Percentiles rank a stretch among this genome's conserved stretches.
phyloP scores from a whole-genome alignment of 2,329 filamentous ascomycete species.

The Macroventuria anomochaeta region DNA sequence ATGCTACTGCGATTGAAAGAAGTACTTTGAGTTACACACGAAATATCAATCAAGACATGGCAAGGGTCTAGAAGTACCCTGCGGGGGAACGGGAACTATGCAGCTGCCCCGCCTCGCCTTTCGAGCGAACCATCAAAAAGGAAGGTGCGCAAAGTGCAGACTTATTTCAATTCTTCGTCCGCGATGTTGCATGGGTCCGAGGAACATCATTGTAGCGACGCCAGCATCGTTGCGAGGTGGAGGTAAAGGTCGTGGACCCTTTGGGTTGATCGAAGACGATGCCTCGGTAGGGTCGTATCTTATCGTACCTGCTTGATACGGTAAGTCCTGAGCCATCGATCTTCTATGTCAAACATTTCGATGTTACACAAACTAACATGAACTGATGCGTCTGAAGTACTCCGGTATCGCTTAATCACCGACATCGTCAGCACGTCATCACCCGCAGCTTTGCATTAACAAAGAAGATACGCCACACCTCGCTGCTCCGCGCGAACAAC shows the following conservation, averaged over 20 bases:
- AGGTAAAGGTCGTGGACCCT: too few species aligned
- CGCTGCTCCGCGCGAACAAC: too few species aligned
- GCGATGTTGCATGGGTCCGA: too few species aligned
- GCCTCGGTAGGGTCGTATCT: not conserved
- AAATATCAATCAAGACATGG: not conserved
- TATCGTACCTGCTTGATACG: too few species aligned
- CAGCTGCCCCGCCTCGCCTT: conserved; percentile 26
- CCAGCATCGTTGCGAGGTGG: not conserved
- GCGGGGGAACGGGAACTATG: conserved; percentile 27
- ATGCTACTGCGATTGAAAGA: not conserved
- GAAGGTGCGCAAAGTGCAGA: not conserved
- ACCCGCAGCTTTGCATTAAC: too few species aligned
- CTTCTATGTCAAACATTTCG: too few species aligned
- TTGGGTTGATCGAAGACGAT: not conserved
- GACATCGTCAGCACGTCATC: too few species aligned
- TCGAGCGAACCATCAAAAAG: conserved; percentile 21
- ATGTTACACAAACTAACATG: too few species aligned
- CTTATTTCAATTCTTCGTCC: not conserved
- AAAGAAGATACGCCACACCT: too few species aligned
- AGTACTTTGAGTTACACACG: not conserved
- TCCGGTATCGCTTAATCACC: too few species aligned
- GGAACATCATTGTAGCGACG: not conserved
- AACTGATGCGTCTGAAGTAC: too few species aligned
- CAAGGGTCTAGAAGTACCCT: conserved; percentile 18
- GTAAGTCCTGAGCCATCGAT: too few species aligned